Base-by-base conservation (phyloP, 768 basidiomycete genomes). In the Amyloporia xantha region DNA sequence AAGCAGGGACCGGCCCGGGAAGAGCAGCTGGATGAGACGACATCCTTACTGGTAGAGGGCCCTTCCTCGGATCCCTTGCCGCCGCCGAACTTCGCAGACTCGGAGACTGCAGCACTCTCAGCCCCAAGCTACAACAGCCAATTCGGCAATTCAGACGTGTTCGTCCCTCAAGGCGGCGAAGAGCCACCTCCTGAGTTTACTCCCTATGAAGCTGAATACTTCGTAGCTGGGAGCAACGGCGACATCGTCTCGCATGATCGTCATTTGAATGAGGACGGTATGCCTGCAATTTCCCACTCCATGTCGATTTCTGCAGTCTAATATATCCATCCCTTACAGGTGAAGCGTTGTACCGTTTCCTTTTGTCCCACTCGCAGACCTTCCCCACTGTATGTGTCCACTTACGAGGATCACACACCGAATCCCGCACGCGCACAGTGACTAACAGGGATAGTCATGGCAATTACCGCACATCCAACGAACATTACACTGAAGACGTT, bases 341-440 rank as follows among this genome's bases (percentile, higher is more conserved):
- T 39, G 83, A 84, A 57, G 81, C 82, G 0, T 72, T 89, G 20
- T 87, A 85, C 61, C 78, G 84, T 49, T 91, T 87, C 63, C 67
- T 91, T 15, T 74, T 86, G 20, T 71, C 72, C 3, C 78, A 83
- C 45, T 72, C 81, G 1, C 61, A 57, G 26, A 64, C 56, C 2
- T 69, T 66, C 2, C 84, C 83, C 4, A 62, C 50, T 19, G 67
- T 75, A 51, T 62, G 66, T 28, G 59, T 85, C 4, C 74, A 71
- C 37, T 73, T 75, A 52, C 65, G 65, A 13, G 85, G 86, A 9
- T 71, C 72, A 0, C 85, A 86, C 58, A 52, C 61, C 2, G 84
- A 87, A 58, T 72, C 66, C 7, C 75, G 68, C 36, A 66, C 71
- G 4, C 76, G 76, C 28, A 62, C 71, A 52, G 76, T 82, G 11